Percentiles rank a stretch among this genome's conserved stretches.
Evolutionary conservation across 73 alveolate genomes (phyloP).

Genomic region (Paramecium bursaria): DNA sequence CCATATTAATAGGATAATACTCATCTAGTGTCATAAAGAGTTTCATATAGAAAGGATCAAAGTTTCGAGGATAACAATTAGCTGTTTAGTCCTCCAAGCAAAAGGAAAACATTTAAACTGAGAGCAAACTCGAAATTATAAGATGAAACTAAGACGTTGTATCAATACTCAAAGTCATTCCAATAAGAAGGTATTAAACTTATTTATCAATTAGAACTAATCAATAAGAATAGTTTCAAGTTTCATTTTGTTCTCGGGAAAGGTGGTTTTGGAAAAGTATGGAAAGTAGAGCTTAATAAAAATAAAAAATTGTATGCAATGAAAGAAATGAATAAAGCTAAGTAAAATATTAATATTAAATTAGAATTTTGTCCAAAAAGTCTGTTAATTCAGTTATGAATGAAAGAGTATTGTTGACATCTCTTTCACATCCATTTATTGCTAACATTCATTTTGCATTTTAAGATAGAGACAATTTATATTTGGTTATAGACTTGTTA

Average conservation of each 20-base stretch:
- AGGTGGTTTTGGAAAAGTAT: constrained; percentile 73
- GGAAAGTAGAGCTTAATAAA: constrained; percentile 82
- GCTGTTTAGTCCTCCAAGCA: no score
- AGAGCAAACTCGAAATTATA: no score
- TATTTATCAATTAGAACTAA: no score
- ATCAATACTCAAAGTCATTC: no score
- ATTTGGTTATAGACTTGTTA: constrained; percentile 80
- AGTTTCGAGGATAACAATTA: no score
- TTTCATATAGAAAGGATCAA: no score
- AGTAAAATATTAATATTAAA: constrained; percentile 38
- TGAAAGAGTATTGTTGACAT: constrained; percentile 81
- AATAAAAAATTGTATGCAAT: constrained; percentile 77
- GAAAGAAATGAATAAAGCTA: constrained; percentile 80
- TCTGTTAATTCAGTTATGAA: constrained; percentile 86
- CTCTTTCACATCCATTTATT: constrained; percentile 82
- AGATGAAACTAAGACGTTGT: no score
- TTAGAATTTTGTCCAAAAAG: constrained; percentile 81
- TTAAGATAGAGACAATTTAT: constrained; percentile 81
- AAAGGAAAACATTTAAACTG: no score
- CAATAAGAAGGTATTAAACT: no score
- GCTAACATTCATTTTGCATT: constrained; percentile 86
- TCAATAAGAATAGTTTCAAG: constrained; percentile 72
- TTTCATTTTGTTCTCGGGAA: constrained; percentile 66
- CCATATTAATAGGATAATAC: no score
- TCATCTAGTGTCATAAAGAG: no score